Base-by-base conservation (phyloP, 2,329 filamentous ascomycete genomes). In the Ophiostoma sp. region DNA sequence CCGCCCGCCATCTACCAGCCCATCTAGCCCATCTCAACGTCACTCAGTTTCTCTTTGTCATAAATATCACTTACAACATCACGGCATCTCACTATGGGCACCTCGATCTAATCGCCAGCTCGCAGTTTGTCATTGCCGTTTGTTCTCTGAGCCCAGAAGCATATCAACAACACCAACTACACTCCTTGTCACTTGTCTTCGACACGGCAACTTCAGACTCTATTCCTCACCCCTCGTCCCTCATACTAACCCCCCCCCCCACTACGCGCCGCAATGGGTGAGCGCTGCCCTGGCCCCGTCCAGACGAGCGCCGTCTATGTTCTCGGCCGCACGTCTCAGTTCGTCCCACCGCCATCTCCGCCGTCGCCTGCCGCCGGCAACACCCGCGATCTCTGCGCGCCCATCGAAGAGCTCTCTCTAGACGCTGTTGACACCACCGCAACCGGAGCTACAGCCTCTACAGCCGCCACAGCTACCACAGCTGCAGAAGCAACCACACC, bases 291-390 rank as follows among this genome's bases (percentile, higher is more conserved):
- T 3, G 81, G 71, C 3, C 81, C 80, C 3, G 81, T 85, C 31
- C 83, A 85, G 75, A 85, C 81, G 72, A 84, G 83, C 74, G 82
- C 83, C 36, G 83, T 85, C 33, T 83, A 83, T 57, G 77, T 85
- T 11, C 79, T 84, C 33, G 79, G 80, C 23, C 74, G 74, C 39
- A 77, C 79, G 44, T 77, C 77, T 64, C 75, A 79, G 54, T 79
- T 79, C 0, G 76, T 81, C 1, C 82, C 82, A 2, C 83, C 83
- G n/a, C 83, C 82, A 0, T 85, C 83, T 4, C 83, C 84, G 4
- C 83, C 83, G 1, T 84, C 83, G 13, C 83, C 81, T 13, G 77
- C 77, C 20, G 80, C 79, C 1, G 77, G 79, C 15, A 76, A 75
- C 65, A 74, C 76, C 17, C 71, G 73, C 3, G 69, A 68, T 8